Evolutionary conservation across 129 eudicot genomes (phyloP), one percentile per base, ranked within the genome.

Genomic region (Tanacetum coccineum): DNA sequence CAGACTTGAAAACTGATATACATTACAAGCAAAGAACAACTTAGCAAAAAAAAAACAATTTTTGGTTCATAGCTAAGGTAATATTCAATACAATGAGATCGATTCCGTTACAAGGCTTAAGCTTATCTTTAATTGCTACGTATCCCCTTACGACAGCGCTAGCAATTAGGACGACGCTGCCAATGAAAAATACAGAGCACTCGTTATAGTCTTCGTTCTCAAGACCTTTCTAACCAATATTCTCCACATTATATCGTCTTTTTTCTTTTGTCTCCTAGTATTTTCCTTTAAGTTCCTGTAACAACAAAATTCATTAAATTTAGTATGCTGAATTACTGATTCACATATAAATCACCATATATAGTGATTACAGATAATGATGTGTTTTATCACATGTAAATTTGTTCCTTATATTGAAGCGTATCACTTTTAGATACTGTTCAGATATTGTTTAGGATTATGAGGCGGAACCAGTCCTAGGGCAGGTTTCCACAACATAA

Each of bases 151-250:
- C 6, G 13, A 7, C 71, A 44, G 25, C 71, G 58, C 39, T 73
- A 64, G 58, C 78, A 73, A 53, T 70, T 64, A 73, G 58, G 22
- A 75, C 65, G 76, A 52, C 47, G 89, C 74, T 62, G 82, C 85
- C 78, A 83, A 64, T 9, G 95, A 72, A 74, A 94, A 89, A 79
- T 79, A 86, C 44, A 97, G 99, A 62, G 90, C 93, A 65, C 97
- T 97, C 2, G 95, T 73, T 66, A 94, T 87, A 61, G 97, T 94
- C 76, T 81, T 94, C 1, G 95, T 79, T 76, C 99, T 89, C 82
- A 87, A 71, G 70, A 94, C 85, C 84, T 89, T 94, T 66, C 80
- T 87, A 77, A 91, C 99, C 79, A 94, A 78, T 53, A 83, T 84
- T 68, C 84, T 89, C 99, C 97, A 87, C 80, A 76, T 94, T 59